These are phyloP conservation scores for Farysia itapuensis DNA, from an alignment of 1,284 basidiomycete genomes.

Conservation along the genomic window DNA sequence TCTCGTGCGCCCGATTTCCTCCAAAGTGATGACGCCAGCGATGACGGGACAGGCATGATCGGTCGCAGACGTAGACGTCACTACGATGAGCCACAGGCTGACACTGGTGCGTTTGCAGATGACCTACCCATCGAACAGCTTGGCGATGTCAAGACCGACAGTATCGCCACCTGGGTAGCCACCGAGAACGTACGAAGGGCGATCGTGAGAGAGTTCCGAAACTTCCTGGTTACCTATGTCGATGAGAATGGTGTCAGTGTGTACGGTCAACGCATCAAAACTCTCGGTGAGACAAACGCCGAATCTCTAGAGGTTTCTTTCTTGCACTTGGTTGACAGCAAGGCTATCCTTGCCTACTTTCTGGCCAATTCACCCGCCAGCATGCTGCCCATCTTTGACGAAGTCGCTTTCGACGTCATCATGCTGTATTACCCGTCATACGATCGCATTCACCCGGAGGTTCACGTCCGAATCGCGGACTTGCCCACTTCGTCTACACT, in stretches of 20 bases:
- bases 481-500: slow-evolving; percentile 85
- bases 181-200: slow-evolving; percentile 85
- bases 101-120: slow-evolving; percentile 67
- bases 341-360: slow-evolving; percentile 95
- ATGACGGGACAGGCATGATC: slow-evolving; percentile 56
- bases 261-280: slow-evolving; percentile 89
- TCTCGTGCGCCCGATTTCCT: slow-evolving; percentile 81
- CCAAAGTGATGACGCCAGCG: slow-evolving; percentile 68
- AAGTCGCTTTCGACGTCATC: slow-evolving; percentile 89
- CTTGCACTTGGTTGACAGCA: slow-evolving; percentile 82
- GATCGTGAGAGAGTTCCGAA: slow-evolving; percentile 87
- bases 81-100: slow-evolving; percentile 65
- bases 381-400: slow-evolving; percentile 92
- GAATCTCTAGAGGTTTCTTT: slow-evolving; percentile 97
- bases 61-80: slow-evolving; percentile 59
- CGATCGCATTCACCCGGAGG: slow-evolving; percentile 94
- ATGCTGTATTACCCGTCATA: slow-evolving; percentile 94
- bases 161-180: slow-evolving; percentile 95
- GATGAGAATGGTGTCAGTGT: slow-evolving; percentile 89
- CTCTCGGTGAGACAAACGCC: slow-evolving; percentile 92
- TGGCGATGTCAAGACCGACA: slow-evolving; percentile 94
- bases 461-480: slow-evolving; percentile 94
- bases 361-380: slow-evolving; percentile 88
- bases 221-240: slow-evolving; percentile 93
- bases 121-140: slow-evolving; percentile 94